A percentile compares a stretch with the other conserved stretches of the same genome.
phyloP scores from a whole-genome alignment of 176 grass and related monocot species.

The Aegilops umbellulata region DNA sequence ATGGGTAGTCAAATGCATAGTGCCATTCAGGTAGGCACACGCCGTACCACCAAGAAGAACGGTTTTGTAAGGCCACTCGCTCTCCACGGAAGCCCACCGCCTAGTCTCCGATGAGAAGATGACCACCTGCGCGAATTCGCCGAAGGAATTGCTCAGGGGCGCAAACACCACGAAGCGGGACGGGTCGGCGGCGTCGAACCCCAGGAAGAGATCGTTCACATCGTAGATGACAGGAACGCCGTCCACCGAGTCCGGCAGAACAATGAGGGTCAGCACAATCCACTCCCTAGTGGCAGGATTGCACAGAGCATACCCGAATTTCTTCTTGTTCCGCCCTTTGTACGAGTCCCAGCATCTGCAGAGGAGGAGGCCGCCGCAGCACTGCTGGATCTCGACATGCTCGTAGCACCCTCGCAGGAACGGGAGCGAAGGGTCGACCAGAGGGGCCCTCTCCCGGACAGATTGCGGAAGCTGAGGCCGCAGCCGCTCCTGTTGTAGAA shows the following conservation, averaged over 20 bases:
- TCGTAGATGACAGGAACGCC: not conserved
- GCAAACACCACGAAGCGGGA: not conserved
- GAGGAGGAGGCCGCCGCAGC: not conserved
- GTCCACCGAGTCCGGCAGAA: not conserved
- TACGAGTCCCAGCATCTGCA: not conserved
- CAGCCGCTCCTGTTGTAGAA: not conserved
- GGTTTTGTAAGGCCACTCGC: not conserved
- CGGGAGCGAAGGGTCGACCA: not conserved
- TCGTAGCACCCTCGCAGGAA: not conserved
- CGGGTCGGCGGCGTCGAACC: not conserved
- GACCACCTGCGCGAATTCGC: not conserved
- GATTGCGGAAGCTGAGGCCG: constrained; percentile 18
- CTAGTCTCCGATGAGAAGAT: not conserved
- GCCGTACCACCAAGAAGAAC: not conserved
- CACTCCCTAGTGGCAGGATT: not conserved
- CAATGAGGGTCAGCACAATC: not conserved
- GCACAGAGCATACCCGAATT: not conserved
- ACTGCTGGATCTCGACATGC: not conserved
- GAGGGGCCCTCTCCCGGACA: not conserved
- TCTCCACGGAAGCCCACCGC: not conserved
- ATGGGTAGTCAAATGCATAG: not conserved
- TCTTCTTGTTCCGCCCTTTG: constrained; percentile 9
- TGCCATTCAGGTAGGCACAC: not conserved
- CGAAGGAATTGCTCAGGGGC: not conserved
- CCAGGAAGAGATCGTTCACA: not conserved